Percentiles rank a stretch among this genome's conserved stretches.
Conservation (phyloP, 148 eudicot genomes). For the Polygonum aviculare region DNA sequence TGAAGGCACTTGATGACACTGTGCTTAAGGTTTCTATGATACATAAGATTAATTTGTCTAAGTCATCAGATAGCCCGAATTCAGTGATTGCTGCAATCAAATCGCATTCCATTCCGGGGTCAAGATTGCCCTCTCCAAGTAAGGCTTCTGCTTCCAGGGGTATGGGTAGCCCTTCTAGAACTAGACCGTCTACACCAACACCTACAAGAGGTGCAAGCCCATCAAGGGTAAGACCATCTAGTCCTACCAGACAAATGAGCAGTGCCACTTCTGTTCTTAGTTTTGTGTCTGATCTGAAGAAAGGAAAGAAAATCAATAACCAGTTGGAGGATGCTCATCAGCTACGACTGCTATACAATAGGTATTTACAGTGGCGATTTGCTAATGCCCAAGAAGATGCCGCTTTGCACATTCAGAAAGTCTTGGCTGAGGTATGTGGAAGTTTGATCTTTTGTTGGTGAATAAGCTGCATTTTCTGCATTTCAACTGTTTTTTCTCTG, state of each 20-base stretch:
- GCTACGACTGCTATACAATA: conserved; percentile 65
- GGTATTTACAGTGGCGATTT: conserved; percentile 85
- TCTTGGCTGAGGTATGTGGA: conserved; percentile 48
- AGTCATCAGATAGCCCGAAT: conserved; percentile 37
- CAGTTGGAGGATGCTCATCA: conserved; percentile 89
- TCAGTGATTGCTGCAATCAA: conserved; percentile 28
- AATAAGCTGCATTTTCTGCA: neutral
- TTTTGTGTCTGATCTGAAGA: conserved; percentile 76
- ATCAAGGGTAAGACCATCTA: conserved; percentile 58
- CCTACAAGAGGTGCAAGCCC: conserved; percentile 65
- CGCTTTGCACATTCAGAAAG: conserved; percentile 42
- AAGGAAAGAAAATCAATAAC: conserved; percentile 57
- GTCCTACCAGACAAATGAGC: conserved; percentile 56
- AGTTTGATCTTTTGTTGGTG: neutral
- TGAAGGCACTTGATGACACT: conserved; percentile 37
- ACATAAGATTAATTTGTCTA: conserved; percentile 25
- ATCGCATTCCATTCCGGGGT: conserved; percentile 44
- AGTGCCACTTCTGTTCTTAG: conserved; percentile 79
- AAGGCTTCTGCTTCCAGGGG: conserved; percentile 40
- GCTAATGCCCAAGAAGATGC: conserved; percentile 72
- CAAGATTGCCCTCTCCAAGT: conserved; percentile 59
- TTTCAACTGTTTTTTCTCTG: neutral
- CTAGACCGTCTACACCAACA: conserved; percentile 38
- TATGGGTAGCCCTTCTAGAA: conserved; percentile 36
- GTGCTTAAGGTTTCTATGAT: conserved; percentile 23